Evolutionary conservation across 2,329 filamentous ascomycete genomes (phyloP).

Genomic region (Ascocoryne sarcoides): DNA sequence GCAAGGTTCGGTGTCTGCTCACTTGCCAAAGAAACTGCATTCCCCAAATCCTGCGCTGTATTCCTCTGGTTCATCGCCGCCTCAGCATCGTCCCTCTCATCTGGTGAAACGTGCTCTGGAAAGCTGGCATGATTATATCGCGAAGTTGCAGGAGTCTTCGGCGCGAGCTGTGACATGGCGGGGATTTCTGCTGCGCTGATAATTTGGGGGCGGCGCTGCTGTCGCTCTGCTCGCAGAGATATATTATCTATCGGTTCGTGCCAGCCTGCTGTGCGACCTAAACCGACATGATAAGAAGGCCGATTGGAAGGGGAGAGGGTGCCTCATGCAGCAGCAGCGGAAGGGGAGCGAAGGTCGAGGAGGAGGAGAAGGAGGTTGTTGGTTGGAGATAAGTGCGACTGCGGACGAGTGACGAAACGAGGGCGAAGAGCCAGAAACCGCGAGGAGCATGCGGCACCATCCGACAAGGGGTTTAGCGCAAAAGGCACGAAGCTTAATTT

Average conservation of each 20-base stretch:
- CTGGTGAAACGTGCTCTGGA: slow-evolving; percentile 7
- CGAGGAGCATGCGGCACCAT: too few species aligned
- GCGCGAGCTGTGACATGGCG: slow-evolving; percentile 19
- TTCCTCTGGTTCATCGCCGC: slow-evolving; percentile 12
- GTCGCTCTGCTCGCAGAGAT: slow-evolving; percentile 7
- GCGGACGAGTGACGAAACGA: background rate
- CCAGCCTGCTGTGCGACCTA: background rate
- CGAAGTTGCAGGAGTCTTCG: slow-evolving; percentile 10
- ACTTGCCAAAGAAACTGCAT: slow-evolving; percentile 7
- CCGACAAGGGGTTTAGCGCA: background rate
- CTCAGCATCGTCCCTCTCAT: slow-evolving; percentile 3
- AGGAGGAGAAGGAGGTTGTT: background rate
- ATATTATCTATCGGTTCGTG: background rate
- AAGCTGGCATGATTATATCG: slow-evolving; percentile 5
- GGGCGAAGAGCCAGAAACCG: too few species aligned
- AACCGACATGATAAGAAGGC: background rate
- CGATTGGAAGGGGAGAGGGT: background rate
- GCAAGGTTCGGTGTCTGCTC: slow-evolving; percentile 7
- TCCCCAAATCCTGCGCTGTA: slow-evolving; percentile 9
- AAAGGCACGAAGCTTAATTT: background rate
- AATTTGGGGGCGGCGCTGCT: slow-evolving; percentile 1
- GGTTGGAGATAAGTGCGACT: background rate
- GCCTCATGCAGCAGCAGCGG: background rate
- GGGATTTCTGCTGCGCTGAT: slow-evolving; percentile 4
- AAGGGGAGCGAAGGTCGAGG: background rate